phyloP scores from a whole-genome alignment of 352 stramenopile species.

The Phytophthora foliorum region DNA sequence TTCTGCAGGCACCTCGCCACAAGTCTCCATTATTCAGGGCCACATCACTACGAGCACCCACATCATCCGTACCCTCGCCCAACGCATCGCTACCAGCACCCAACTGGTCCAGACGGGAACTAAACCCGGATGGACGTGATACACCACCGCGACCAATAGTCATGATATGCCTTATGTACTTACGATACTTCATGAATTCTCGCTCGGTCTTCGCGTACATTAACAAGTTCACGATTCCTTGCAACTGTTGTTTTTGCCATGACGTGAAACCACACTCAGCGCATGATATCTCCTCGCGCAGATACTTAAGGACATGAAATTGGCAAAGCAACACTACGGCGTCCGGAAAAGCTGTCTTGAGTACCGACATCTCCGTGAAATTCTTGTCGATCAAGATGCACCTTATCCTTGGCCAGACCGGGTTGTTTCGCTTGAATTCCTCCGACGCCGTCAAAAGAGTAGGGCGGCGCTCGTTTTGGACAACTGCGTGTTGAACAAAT shows the following conservation, averaged over 20 bases:
- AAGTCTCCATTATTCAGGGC: too few species aligned
- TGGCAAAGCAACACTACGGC: slow-evolving; percentile 31
- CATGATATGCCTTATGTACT: slow-evolving; percentile 15
- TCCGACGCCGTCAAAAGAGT: too few species aligned
- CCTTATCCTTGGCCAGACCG: slow-evolving; percentile 20
- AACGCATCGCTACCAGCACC: not conserved
- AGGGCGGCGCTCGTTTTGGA: too few species aligned
- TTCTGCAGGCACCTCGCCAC: too few species aligned
- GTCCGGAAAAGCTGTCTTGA: slow-evolving; percentile 21
- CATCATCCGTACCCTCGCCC: too few species aligned
- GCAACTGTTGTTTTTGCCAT: slow-evolving; percentile 32
- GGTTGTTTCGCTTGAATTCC: too few species aligned
- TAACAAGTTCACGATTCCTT: slow-evolving; percentile 2
- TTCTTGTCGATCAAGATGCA: slow-evolving; percentile 42
- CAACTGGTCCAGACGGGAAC: not conserved
- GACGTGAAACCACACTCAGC: slow-evolving; percentile 16
- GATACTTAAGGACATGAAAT: slow-evolving; percentile 40
- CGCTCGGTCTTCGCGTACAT: slow-evolving; percentile 25
- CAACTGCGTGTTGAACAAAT: too few species aligned
- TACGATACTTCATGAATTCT: not conserved
- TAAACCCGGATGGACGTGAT: not conserved
- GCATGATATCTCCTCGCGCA: slow-evolving; percentile 20
- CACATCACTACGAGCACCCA: too few species aligned
- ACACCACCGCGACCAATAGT: not conserved
- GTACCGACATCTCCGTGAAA: slow-evolving; percentile 29